Conservation (phyloP, 805 yeast genomes). For the Cyberlindnera subsufficiens region DNA sequence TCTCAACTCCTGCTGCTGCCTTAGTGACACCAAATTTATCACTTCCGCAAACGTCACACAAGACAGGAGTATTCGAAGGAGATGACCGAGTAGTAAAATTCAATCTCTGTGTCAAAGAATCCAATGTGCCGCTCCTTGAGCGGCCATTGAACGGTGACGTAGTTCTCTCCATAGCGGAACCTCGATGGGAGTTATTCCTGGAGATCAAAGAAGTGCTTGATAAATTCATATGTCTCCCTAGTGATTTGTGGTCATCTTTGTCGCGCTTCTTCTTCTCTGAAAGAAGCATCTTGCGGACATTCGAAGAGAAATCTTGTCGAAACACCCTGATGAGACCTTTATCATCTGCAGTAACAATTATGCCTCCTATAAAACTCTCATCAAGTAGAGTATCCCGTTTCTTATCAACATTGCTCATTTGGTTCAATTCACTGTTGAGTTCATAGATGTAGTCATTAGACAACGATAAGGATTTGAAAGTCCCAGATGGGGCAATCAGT, state of each 20-base stretch:
- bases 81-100: neutral
- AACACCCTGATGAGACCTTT: constrained; percentile 70
- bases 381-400: constrained; percentile 17
- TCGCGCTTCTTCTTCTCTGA: constrained; percentile 9
- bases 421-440: constrained; percentile 29
- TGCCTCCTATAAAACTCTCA: constrained; percentile 32
- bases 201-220: constrained; percentile 15
- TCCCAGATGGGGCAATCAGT: constrained; percentile 66
- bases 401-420: constrained; percentile 1
- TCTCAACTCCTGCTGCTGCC: constrained; percentile 6
- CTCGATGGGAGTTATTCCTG: constrained; percentile 10
- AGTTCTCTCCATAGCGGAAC: neutral
- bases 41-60: constrained; percentile 18
- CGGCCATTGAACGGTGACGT: constrained; percentile 7
- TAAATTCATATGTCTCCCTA: constrained; percentile 11
- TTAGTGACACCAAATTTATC: constrained; percentile 20
- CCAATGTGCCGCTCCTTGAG: constrained; percentile 16
- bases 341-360: constrained; percentile 74
- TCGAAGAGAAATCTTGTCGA: constrained; percentile 69
- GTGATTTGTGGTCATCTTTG: neutral
- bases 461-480: constrained; percentile 56
- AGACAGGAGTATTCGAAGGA: neutral
- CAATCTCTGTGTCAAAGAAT: constrained; percentile 7
- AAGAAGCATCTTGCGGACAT: constrained; percentile 32
- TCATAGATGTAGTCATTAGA: constrained; percentile 82